phyloP scores from a whole-genome alignment of 2,329 filamentous ascomycete species.

The Scorias spongiosa region DNA sequence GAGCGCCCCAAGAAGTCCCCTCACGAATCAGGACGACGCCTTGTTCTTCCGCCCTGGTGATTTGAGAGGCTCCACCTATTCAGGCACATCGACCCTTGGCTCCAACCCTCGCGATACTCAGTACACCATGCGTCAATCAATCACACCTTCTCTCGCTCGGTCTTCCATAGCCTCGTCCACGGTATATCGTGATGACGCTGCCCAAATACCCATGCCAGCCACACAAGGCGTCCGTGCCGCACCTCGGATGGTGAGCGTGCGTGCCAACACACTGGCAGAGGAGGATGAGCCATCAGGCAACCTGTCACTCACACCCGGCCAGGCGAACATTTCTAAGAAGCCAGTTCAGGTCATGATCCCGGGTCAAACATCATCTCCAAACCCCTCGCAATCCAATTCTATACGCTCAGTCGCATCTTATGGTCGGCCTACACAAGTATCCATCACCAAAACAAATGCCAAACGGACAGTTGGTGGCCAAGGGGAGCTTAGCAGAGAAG shows the following conservation, averaged over 20 bases:
- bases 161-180: conserved; percentile 63
- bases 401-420: conserved; percentile 18
- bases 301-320: conserved; percentile 11
- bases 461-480: conserved; percentile 12
- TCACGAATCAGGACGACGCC: conserved; percentile 46
- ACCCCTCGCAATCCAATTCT: conserved; percentile 23
- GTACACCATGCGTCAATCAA: conserved; percentile 25
- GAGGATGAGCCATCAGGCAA: conserved; percentile 1
- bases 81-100: conserved; percentile 46
- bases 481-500: conserved; percentile 11
- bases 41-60: conserved; percentile 90
- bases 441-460: conserved; percentile 20
- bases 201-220: conserved; percentile 62
- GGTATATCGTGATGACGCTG: conserved; percentile 81
- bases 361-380: conserved; percentile 9
- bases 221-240: conserved; percentile 79
- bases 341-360: conserved; percentile 36
- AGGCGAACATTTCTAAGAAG: conserved; percentile 22
- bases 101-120: conserved; percentile 18
- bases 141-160: conserved; percentile 33
- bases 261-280: conserved; percentile 45
- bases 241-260: conserved; percentile 86
- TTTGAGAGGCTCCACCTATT: conserved; percentile 81
- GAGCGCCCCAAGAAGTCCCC: conserved; percentile 38
- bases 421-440: conserved; percentile 31